Evolutionary conservation across 148 eudicot species (phyloP), one percentile per base, ranked within the genome.

Genomic region (Bassia scoparia): DNA sequence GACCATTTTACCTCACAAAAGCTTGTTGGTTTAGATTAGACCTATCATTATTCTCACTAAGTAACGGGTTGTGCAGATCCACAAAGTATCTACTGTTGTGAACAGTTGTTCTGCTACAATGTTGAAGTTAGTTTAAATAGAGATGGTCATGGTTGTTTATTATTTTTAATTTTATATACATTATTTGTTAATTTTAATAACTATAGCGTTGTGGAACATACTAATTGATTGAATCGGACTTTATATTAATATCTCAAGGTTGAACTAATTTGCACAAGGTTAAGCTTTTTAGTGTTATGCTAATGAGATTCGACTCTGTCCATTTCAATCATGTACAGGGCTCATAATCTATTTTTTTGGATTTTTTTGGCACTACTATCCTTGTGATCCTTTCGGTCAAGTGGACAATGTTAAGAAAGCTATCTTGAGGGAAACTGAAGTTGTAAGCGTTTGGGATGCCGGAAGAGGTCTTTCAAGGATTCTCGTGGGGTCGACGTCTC

Each of bases 341-440:
- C 35, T 54, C 35, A 23, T 48, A n/a, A 33, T 56, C 29, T 7
- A 29, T 17, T 33, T 23, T 37, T 43, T 49, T 29, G 44, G 35
- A 58, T 18, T 34, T 60, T 3, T 37, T 37, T 91, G 99, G 89
- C 92, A 91, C 79, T 78, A 83, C 68, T 78, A 92, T 17, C 80
- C 90, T 78, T 96, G 92, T 78, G 97, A 95, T 72, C 94, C 99
- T 65, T 61, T 87, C 97, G 96, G 69, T 34, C 96, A 95, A 95
- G 83, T 95, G 99, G 99, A 88, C 87, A 95, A 92, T 67, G 96
- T 90, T 26, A 95, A 95, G 86, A 95, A 95, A 83, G 92, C 94
- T 58, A 79, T 95, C 46, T 63, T 84, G 2, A 97, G 92, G 83
- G 99, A 95, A 84, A 81, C 90, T 59, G 99, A 95, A 69, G 97